Evolutionary conservation across 495 filamentous ascomycete genomes (phyloP), one percentile per base, ranked within the genome.

Genomic region (Xylaria flabelliformis): DNA sequence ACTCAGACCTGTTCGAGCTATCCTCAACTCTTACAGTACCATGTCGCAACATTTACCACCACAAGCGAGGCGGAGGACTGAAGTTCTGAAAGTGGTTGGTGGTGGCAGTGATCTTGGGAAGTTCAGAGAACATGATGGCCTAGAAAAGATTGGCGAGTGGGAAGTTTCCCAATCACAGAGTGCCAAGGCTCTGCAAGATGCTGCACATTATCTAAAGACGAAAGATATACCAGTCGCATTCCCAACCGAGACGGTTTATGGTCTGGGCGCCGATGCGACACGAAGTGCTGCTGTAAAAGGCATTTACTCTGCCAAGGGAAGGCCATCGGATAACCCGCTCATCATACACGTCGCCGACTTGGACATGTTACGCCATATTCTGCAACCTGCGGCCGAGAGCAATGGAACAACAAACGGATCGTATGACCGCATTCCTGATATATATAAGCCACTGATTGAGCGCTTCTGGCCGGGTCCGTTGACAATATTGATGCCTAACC

Each of bases 181-280:
- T 70, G 53, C 73, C 66, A 64, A 72, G 74, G 70, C 80, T 24
- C 76, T 91, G 69, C 76, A 64, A 55, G 77, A 83, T 41, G 92
- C 92, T 7, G 92, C 91, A 15, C 64, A 83, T 13, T 83, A 87
- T 71, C 85, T 97, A 44, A 88, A 82, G 39, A 84, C 83, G 39
- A 88, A 88, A 71, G 85, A 92, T 78, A 83, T 88, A 34, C 94
- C 95, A 21, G 93, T 99, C 53, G 97, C 93, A 10, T 99, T 99
- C 79, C 97, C 96, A 6, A 99, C 97, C 0, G 96, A 99, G 82
- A 99, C 96, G 7, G 96, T 99, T 12, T 99, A 99, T 80, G 96
- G 96, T 2, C 86, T 99, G 17, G 96, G 94, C 62, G 96, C 95
- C 24, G 96, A 98, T 84, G 97, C 96, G 7, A 98, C 94, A 39